These are phyloP conservation scores for slime mould (Dictyostelium discoideum) DNA, from an alignment of 78 protist species.

Conservation along the genomic window DNA sequence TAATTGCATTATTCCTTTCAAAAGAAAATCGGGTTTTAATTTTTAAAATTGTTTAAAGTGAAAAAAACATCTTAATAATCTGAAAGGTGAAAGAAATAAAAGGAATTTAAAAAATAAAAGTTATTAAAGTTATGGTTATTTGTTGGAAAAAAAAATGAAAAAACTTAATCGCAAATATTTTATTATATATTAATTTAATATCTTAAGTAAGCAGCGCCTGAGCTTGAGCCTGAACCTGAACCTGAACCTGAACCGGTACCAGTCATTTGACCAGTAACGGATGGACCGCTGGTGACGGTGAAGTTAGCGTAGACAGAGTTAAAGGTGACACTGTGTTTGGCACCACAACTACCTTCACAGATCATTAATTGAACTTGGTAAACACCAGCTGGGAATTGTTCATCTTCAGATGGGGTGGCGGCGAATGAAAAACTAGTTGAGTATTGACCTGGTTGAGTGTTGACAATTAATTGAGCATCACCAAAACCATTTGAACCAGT, in stretches of 20 bases:
- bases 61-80: too few relatives aligned
- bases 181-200: conserved; percentile 1
- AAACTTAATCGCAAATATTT: background rate
- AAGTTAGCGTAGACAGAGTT: background rate
- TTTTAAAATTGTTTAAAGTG: too few relatives aligned
- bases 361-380: conserved; percentile 47
- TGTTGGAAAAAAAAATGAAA: background rate
- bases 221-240: background rate
- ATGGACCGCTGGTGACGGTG: background rate
- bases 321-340: conserved; percentile 16
- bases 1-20: too few relatives aligned
- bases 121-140: too few relatives aligned
- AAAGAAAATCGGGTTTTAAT: too few relatives aligned
- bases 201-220: conserved; percentile 6
- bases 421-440: background rate
- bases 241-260: conserved; percentile 19
- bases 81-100: too few relatives aligned
- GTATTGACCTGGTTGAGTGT: conserved; percentile 10
- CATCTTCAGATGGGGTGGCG: conserved; percentile 54
- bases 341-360: conserved; percentile 58
- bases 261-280: background rate
- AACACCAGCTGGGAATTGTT: conserved; percentile 48
- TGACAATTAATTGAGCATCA: conserved; percentile 57
- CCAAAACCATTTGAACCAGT: conserved; percentile 53
- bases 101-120: too few relatives aligned